Conservation (phyloP, 108 stramenopile genomes). For the Cyclotella baltica region DNA sequence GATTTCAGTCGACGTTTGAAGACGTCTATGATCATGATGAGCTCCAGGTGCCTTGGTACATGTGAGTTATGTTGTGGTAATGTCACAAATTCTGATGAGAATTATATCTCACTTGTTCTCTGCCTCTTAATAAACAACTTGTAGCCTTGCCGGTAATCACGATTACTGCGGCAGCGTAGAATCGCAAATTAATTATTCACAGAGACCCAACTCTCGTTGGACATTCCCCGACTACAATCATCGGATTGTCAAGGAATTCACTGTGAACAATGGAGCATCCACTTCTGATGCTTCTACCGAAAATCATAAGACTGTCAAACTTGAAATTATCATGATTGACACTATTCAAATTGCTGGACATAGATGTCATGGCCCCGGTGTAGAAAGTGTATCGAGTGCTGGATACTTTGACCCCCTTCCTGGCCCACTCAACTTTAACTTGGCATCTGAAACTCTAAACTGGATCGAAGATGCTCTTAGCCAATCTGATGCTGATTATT, state of each 20-base stretch:
- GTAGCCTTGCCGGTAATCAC: conserved; percentile 57
- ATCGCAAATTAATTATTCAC: conserved; percentile 37
- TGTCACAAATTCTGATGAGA: too few species aligned
- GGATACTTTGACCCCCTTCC: conserved; percentile 43
- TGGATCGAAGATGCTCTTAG: conserved; percentile 48
- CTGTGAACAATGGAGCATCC: background rate
- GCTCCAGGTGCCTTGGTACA: conserved; percentile 43
- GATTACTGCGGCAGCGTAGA: conserved; percentile 61
- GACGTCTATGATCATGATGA: conserved; percentile 51
- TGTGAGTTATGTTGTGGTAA: background rate
- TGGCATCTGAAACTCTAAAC: conserved; percentile 19
- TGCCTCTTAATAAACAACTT: too few species aligned
- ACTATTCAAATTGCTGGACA: conserved; percentile 49
- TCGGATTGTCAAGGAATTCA: conserved; percentile 24
- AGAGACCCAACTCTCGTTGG: conserved; percentile 27
- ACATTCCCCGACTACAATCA: conserved; percentile 53
- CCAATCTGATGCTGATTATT: conserved; percentile 54
- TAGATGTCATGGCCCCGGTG: background rate
- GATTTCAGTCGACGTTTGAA: conserved; percentile 58
- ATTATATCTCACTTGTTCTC: too few species aligned
- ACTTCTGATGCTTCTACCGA: conserved; percentile 13
- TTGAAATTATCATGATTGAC: conserved; percentile 62
- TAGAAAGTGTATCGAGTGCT: background rate
- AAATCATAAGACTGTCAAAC: conserved; percentile 12
- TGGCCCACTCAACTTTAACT: conserved; percentile 3